Conservation (phyloP, 2,329 filamentous ascomycete genomes). For the Aspergillus sclerotialis region DNA sequence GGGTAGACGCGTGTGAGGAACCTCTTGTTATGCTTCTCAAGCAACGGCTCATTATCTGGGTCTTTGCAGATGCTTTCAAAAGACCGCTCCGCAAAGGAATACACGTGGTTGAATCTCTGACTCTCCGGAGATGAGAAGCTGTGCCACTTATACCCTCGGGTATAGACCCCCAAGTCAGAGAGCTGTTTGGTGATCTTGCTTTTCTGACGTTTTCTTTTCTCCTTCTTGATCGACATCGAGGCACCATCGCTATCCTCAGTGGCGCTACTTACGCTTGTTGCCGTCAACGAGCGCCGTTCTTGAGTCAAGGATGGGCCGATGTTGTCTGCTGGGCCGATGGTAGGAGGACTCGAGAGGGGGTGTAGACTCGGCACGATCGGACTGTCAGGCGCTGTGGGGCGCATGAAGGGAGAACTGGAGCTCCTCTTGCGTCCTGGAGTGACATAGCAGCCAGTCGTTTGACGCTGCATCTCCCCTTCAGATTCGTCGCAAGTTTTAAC, state of each 20-base stretch:
- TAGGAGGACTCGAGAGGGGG: conserved; percentile 46
- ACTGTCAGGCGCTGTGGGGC: conserved; percentile 56
- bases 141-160: conserved; percentile 72
- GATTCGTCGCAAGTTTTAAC: conserved; percentile 71
- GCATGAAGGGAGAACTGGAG: conserved; percentile 68
- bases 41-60: conserved; percentile 65
- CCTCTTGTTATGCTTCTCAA: conserved; percentile 85
- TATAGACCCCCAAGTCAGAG: conserved; percentile 76
- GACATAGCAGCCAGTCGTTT: conserved; percentile 32
- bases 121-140: conserved; percentile 73
- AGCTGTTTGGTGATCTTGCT: conserved; percentile 84
- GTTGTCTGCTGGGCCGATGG: conserved; percentile 41
- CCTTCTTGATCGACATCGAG: conserved; percentile 44
- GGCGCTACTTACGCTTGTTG: conserved; percentile 50
- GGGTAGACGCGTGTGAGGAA: conserved; percentile 94
- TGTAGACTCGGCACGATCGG: conserved; percentile 42
- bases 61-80: conserved; percentile 76
- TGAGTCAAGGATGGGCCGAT: conserved; percentile 40
- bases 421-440: conserved; percentile 51
- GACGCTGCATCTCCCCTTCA: conserved; percentile 40
- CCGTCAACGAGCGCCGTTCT: conserved; percentile 47
- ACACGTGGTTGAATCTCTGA: conserved; percentile 86
- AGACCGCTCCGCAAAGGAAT: conserved; percentile 85
- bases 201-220: conserved; percentile 55
- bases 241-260: conserved; percentile 71